Evolutionary conservation across 2,329 filamentous ascomycete species (phyloP).

Genomic region (Pseudogymnoascus sp.): DNA sequence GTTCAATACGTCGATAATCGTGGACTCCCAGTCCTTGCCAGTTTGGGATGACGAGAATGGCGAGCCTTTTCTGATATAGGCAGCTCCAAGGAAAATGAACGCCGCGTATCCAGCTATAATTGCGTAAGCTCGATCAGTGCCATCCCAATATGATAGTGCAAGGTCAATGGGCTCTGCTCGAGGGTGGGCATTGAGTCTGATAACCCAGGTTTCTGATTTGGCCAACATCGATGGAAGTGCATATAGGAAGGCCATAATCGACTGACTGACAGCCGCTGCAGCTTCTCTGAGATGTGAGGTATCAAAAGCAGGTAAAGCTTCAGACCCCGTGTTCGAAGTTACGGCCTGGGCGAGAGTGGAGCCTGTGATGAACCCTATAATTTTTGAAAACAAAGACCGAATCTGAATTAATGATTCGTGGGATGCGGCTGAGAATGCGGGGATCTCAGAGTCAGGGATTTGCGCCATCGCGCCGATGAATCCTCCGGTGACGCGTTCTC

Average conservation of each 20-base stretch:
- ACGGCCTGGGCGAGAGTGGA: background rate
- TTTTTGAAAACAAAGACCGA: conserved; percentile 43
- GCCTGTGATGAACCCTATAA: conserved; percentile 13
- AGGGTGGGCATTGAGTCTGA: conserved; percentile 45
- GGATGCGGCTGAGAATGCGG: conserved; percentile 70
- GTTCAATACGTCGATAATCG: conserved; percentile 73
- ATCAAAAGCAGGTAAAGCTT: background rate
- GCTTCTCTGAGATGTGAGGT: conserved; percentile 1
- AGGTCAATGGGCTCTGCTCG: conserved; percentile 40
- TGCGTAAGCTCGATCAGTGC: conserved; percentile 60
- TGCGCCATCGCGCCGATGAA: conserved; percentile 43
- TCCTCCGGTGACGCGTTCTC: conserved; percentile 40
- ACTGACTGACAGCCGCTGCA: background rate
- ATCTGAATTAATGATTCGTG: conserved; percentile 62
- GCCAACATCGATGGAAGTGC: conserved; percentile 32
- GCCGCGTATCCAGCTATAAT: conserved; percentile 76
- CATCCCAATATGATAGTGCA: conserved; percentile 61
- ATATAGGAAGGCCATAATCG: conserved; percentile 22
- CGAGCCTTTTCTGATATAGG: conserved; percentile 71
- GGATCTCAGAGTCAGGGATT: conserved; percentile 53
- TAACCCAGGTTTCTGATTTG: conserved; percentile 52
- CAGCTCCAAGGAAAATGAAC: conserved; percentile 64
- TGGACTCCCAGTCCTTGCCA: conserved; percentile 63
- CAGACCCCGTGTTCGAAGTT: background rate
- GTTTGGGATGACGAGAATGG: conserved; percentile 56